Conservation (phyloP, 306 rosid species). For the Medicago ruthenica region DNA sequence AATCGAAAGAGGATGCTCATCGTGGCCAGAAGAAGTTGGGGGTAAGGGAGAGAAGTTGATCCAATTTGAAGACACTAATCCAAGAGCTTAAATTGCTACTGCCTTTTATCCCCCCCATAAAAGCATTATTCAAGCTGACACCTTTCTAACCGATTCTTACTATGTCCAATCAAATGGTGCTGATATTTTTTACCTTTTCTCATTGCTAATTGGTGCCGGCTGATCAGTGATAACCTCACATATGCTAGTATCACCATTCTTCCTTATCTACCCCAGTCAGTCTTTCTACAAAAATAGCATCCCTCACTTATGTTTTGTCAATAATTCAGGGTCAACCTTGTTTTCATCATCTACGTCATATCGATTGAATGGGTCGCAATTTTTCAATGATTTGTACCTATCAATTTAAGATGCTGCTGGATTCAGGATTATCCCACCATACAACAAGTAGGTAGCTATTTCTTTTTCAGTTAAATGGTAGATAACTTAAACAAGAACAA, state of each 20-base stretch:
- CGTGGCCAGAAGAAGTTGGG: background rate
- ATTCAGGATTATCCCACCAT: slow-evolving; percentile 15
- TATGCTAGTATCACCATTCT: background rate
- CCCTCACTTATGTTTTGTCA: background rate
- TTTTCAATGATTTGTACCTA: background rate
- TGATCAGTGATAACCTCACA: background rate
- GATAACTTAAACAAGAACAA: background rate
- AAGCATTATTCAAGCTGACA: background rate
- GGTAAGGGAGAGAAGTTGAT: background rate
- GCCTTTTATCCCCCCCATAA: background rate
- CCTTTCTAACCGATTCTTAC: background rate
- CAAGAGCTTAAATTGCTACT: background rate
- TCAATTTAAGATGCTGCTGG: background rate
- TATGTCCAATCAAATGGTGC: background rate
- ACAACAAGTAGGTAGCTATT: slow-evolving; percentile 2
- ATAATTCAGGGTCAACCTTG: background rate
- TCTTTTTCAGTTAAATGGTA: background rate
- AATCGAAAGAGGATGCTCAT: background rate
- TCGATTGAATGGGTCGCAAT: background rate
- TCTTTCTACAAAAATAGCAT: background rate
- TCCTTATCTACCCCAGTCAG: background rate
- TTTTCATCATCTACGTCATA: background rate
- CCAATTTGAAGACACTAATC: background rate
- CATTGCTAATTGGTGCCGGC: background rate
- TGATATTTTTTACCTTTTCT: background rate